A percentile compares a stretch with the other conserved stretches of the same genome.
These are phyloP conservation scores for Thermothelomyces thermophilus DNA, from an alignment of 2,329 filamentous ascomycete species.

Conservation along the genomic window DNA sequence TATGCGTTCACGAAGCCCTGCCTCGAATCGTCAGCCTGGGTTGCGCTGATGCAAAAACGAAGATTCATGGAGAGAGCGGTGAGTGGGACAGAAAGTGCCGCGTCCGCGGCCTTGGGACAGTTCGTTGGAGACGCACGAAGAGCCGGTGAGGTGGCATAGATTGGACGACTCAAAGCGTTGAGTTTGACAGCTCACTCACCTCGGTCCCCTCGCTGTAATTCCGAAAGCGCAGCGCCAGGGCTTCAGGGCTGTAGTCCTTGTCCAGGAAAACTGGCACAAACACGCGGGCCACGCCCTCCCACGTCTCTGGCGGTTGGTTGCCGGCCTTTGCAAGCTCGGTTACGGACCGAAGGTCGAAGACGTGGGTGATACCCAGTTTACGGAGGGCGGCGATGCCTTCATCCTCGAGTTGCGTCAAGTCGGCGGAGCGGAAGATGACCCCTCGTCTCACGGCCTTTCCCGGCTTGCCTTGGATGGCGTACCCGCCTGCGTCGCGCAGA, in stretches of 20 bases:
- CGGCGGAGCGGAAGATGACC: conserved; percentile 61
- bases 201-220: conserved; percentile 49
- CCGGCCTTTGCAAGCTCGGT: conserved; percentile 45
- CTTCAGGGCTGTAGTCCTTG: conserved; percentile 55
- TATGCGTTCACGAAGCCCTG: conserved; percentile 60
- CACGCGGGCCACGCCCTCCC: conserved; percentile 46
- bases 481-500: conserved; percentile 62
- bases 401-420: conserved; percentile 52
- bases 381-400: conserved; percentile 47
- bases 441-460: conserved; percentile 42
- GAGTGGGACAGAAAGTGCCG: not conserved
- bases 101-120: not conserved
- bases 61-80: too few species aligned
- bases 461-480: conserved; percentile 35
- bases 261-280: conserved; percentile 61
- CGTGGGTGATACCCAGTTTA: conserved; percentile 51
- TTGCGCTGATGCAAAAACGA: too few species aligned
- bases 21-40: not conserved
- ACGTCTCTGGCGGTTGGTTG: conserved; percentile 35
- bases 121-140: not conserved
- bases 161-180: not conserved
- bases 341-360: conserved; percentile 64
- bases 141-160: not conserved
- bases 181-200: too few species aligned
- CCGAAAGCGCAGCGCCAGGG: conserved; percentile 52